phyloP scores from a whole-genome alignment of 1,284 basidiomycete genomes.

The Marasmius sp. region DNA sequence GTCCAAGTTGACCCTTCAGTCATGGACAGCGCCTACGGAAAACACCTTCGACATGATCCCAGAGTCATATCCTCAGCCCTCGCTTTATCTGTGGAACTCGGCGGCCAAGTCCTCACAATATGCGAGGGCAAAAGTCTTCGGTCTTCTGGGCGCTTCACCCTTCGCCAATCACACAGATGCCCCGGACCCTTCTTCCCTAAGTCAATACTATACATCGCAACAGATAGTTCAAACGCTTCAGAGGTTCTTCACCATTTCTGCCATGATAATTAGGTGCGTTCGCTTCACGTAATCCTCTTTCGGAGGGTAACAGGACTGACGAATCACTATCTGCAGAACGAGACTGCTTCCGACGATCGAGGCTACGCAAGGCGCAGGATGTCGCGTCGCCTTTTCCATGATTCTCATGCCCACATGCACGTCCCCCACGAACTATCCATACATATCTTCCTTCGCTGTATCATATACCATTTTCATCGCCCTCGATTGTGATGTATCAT shows the following conservation, averaged over 20 bases:
- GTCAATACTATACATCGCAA: not conserved
- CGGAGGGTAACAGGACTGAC: no score
- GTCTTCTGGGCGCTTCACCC: not conserved
- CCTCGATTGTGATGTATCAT: no score
- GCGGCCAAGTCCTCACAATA: not conserved
- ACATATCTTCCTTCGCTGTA: no score
- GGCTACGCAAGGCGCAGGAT: no score
- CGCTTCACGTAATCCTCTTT: no score
- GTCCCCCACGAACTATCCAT: no score
- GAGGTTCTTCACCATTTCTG: not conserved
- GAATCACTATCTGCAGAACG: no score
- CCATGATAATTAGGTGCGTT: no score
- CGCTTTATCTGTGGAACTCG: not conserved
- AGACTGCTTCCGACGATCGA: no score
- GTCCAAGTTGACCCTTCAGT: slow-evolving; percentile 1
- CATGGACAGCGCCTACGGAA: not conserved
- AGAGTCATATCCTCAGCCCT: not conserved
- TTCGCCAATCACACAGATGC: not conserved
- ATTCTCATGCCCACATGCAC: no score
- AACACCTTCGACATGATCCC: not conserved
- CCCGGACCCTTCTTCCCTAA: not conserved
- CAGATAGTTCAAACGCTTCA: not conserved
- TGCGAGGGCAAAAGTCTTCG: not conserved
- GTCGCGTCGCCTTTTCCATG: no score
- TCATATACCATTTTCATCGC: no score